Conservation (phyloP, 2,329 filamentous ascomycete species). For the Exophiala spinifera region DNA sequence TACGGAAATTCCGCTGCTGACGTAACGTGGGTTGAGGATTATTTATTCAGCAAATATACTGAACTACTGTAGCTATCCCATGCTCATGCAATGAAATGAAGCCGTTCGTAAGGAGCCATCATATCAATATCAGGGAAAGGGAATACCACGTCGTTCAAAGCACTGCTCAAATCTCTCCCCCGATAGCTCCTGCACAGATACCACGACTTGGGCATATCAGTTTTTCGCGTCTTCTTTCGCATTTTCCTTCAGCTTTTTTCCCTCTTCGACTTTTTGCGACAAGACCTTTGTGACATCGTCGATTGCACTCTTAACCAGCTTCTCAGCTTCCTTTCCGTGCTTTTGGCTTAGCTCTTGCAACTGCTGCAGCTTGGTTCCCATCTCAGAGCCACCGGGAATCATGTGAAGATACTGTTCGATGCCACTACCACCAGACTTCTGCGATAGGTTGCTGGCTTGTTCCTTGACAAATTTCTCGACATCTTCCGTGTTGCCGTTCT, state of each 20-base stretch:
- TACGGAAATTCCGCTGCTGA: too few species aligned
- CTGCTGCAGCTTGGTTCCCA: slow-evolving; percentile 64
- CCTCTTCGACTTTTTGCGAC: slow-evolving; percentile 43
- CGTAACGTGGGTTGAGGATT: too few species aligned
- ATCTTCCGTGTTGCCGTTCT: slow-evolving; percentile 59
- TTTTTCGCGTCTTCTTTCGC: slow-evolving; percentile 43
- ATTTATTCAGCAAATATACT: too few species aligned
- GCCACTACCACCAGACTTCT: slow-evolving; percentile 41
- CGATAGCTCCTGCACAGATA: not conserved
- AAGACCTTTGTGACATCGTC: slow-evolving; percentile 48
- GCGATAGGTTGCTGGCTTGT: slow-evolving; percentile 53
- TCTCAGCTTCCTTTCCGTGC: slow-evolving; percentile 67
- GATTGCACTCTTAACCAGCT: slow-evolving; percentile 65
- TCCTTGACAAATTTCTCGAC: slow-evolving; percentile 61
- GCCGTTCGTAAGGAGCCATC: too few species aligned
- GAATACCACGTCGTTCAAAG: too few species aligned
- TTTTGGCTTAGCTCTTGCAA: slow-evolving; percentile 64
- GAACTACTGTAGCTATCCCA: too few species aligned
- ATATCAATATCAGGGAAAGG: too few species aligned
- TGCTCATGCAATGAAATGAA: too few species aligned
- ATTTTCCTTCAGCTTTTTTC: slow-evolving; percentile 58
- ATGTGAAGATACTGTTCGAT: slow-evolving; percentile 63
- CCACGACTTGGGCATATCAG: not conserved
- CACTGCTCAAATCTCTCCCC: too few species aligned
- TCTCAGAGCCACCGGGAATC: slow-evolving; percentile 62